phyloP scores from a whole-genome alignment of 2,329 filamentous ascomycete genomes.

The Microdochium nivale region DNA sequence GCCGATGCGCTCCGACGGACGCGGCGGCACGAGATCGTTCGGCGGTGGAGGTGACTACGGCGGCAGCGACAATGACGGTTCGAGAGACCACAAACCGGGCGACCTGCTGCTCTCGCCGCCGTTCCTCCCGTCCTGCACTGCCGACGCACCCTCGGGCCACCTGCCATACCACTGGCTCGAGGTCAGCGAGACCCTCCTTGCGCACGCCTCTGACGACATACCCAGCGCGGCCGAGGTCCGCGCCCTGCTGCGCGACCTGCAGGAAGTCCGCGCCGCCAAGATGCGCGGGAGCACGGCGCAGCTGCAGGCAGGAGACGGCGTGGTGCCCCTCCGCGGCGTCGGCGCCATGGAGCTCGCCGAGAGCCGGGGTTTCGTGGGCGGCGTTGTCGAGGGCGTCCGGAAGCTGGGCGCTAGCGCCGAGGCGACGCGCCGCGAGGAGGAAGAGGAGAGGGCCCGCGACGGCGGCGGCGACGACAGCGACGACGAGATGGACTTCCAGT shows the following conservation, averaged over 20 bases:
- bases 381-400: slow-evolving; percentile 80
- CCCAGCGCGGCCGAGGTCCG: slow-evolving; percentile 64
- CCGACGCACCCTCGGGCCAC: slow-evolving; percentile 56
- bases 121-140: slow-evolving; percentile 69
- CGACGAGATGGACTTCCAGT: slow-evolving; percentile 34
- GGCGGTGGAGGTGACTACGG: slow-evolving; percentile 18
- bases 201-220: slow-evolving; percentile 78
- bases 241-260: slow-evolving; percentile 67
- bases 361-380: slow-evolving; percentile 71
- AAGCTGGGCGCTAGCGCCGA: slow-evolving; percentile 78
- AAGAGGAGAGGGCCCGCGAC: slow-evolving; percentile 55
- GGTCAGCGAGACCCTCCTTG: slow-evolving; percentile 76
- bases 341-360: slow-evolving; percentile 92
- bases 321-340: slow-evolving; percentile 62
- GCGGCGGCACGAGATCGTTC: slow-evolving; percentile 30
- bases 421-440: slow-evolving; percentile 65
- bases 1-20: slow-evolving; percentile 40
- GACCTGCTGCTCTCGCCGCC: slow-evolving; percentile 51
- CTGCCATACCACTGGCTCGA: slow-evolving; percentile 96
- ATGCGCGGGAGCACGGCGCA: slow-evolving; percentile 67
- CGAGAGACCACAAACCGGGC: slow-evolving; percentile 10
- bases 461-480: slow-evolving; percentile 54
- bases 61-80: slow-evolving; percentile 15
- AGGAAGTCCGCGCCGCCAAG: slow-evolving; percentile 86
- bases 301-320: slow-evolving; percentile 64